Conservation (phyloP, 306 rosid species). For the Pyrus bretschneideri region DNA sequence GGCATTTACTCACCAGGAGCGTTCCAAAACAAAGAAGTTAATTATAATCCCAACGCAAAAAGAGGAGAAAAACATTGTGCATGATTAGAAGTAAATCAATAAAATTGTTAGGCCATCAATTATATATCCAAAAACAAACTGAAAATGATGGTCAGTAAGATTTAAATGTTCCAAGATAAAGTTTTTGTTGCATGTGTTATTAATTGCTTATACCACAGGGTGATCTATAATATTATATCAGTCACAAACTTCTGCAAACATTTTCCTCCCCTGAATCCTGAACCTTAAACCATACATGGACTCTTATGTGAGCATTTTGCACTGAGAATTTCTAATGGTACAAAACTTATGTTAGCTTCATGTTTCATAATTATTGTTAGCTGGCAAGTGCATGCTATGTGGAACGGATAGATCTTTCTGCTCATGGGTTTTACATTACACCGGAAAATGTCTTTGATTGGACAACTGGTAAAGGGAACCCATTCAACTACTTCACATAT, state of each 20-base stretch:
- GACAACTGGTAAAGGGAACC: slow-evolving; percentile 65
- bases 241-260: background rate
- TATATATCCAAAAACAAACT: background rate
- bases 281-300: too few species aligned
- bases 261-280: background rate
- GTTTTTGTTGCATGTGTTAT: background rate
- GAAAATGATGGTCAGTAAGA: background rate
- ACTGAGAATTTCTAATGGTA: background rate
- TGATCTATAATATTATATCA: background rate
- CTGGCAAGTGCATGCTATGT: slow-evolving; percentile 72
- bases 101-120: background rate
- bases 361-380: slow-evolving; percentile 40
- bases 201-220: background rate
- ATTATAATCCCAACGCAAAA: background rate
- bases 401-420: slow-evolving; percentile 85
- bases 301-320: too few species aligned
- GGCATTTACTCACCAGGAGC: background rate
- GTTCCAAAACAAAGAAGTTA: background rate
- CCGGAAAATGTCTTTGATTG: slow-evolving; percentile 91
- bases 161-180: too few species aligned
- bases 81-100: background rate
- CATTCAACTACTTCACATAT: slow-evolving; percentile 80
- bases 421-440: slow-evolving; percentile 83
- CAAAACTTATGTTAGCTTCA: background rate
- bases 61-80: background rate